Evolutionary conservation across 345 rosid genomes (phyloP), one percentile per base, ranked within the genome.

Genomic region (Raphanus sativus): DNA sequence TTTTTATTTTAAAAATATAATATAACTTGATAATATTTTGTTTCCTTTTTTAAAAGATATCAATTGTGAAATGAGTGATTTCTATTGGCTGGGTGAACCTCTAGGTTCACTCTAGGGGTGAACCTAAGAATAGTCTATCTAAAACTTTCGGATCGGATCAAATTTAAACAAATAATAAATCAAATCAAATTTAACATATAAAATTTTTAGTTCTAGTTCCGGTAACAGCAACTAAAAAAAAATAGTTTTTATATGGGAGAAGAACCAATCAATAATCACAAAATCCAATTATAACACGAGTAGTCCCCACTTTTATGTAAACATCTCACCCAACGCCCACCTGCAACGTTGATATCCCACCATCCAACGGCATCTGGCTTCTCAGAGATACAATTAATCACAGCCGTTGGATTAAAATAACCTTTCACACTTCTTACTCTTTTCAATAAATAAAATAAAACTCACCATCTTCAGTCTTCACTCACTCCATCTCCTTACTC

Each of bases 281-380:
- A 21, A 21, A 48, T 48, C 2, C 55, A 13, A n/a, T 40, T 13
- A 50, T 48, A 61, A 21, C 52, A 70, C 59, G 38, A 77, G 60
- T 70, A 54, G 74, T 12, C 63, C 63, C 74, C 24, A 69, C 79
- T 29, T 29, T 32, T 12, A 60, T 50, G 24, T 9, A 6, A 0
- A 25, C 36, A 34, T 62, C 70, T 76, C 70, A 69, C 75, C 56
- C 6, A 69, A 76, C 50, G 5, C 54, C 73, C 69, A 78, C 63
- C 71, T 78, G 60, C 40, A 8, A 36, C 40, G 40, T 36, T 36
- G 62, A 65, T 59, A 78, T 66, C 40, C 60, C 73, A 72, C 69
- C 81, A 78, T 78, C 81, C 73, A 33, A 78, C 73, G 76, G 81
- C 76, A 2, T 6, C 16, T 6, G 65, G 50, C 80, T 65, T 55